A percentile compares a stretch with the other conserved stretches of the same genome.
Evolutionary conservation across 192 early-diverging fungal species (phyloP).

Genomic region (Piromyces finnis): DNA sequence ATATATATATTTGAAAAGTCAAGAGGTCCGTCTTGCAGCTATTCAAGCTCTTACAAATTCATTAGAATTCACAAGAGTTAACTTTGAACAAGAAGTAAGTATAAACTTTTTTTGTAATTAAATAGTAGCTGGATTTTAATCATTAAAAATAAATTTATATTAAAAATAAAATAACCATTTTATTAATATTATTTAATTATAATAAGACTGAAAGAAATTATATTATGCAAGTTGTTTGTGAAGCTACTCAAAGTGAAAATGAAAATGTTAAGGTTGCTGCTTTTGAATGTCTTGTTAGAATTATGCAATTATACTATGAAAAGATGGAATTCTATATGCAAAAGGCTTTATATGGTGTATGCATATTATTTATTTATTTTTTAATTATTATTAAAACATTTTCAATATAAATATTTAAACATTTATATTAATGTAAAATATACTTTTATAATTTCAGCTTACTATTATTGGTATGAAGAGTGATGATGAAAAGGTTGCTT

Average conservation of each 20-base stretch:
- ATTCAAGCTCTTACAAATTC: constrained; percentile 84
- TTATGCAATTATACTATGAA: constrained; percentile 93
- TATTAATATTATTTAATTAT: background rate
- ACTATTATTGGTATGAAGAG: constrained; percentile 84
- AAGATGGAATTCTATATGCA: constrained; percentile 95
- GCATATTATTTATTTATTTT: constrained; percentile 4
- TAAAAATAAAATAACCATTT: too few relatives aligned
- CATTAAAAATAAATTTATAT: too few relatives aligned
- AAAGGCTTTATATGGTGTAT: constrained; percentile 77
- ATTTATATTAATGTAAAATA: too few relatives aligned
- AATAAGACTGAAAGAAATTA: constrained; percentile 77
- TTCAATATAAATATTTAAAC: too few relatives aligned
- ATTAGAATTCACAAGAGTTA: constrained; percentile 81
- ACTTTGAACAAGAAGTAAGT: constrained; percentile 78
- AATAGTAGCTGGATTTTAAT: too few relatives aligned
- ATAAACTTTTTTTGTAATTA: too few relatives aligned
- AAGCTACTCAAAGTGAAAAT: constrained; percentile 56
- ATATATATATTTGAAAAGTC: constrained; percentile 13
- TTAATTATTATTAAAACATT: too few relatives aligned
- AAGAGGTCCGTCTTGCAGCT: constrained; percentile 75
- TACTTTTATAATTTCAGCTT: constrained; percentile 20
- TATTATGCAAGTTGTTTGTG: constrained; percentile 97
- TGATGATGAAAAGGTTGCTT: constrained; percentile 68
- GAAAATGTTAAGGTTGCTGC: constrained; percentile 64
- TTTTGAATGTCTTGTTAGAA: constrained; percentile 92